Evolutionary conservation across 495 filamentous ascomycete species (phyloP).

Genomic region (Neurospora hispaniola): DNA sequence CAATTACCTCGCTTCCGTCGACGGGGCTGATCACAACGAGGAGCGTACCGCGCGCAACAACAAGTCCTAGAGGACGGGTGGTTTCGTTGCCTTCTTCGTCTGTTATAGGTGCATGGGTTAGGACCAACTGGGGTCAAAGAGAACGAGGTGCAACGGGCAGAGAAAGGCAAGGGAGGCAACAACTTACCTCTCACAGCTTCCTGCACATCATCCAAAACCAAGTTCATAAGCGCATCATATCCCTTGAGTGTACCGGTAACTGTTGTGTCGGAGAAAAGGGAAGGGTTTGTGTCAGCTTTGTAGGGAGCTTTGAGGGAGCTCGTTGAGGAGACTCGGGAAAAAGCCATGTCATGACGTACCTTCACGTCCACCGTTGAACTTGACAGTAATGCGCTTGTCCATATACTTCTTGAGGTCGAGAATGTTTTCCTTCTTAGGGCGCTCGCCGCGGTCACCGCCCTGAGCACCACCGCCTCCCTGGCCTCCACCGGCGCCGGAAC

Average conservation of each 20-base stretch:
- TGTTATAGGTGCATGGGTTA: constrained; percentile 15
- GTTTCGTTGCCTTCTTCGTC: constrained; percentile 88
- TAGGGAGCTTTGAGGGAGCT: not conserved
- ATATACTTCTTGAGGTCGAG: constrained; percentile 90
- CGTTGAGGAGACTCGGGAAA: not conserved
- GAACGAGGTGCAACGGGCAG: not conserved
- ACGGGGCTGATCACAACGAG: constrained; percentile 85
- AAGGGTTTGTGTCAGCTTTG: not conserved
- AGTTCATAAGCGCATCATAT: constrained; percentile 94
- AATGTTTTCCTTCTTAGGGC: constrained; percentile 97
- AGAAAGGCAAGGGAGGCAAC: not conserved
- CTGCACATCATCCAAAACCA: constrained; percentile 90
- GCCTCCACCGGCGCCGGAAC: constrained; percentile 30
- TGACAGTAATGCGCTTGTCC: constrained; percentile 88
- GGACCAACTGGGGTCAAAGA: not conserved
- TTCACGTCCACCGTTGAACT: constrained; percentile 92
- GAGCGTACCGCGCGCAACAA: constrained; percentile 86
- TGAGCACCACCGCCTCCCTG: constrained; percentile 16
- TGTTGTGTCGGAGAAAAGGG: constrained; percentile 21
- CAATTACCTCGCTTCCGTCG: constrained; percentile 90
- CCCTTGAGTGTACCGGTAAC: constrained; percentile 86
- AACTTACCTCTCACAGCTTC: constrained; percentile 71
- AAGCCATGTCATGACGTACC: constrained; percentile 39
- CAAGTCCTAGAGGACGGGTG: constrained; percentile 73
- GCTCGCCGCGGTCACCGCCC: constrained; percentile 38